These are phyloP conservation scores for Pseudogymnoascus verrucosus DNA, from an alignment of 2,329 filamentous ascomycete genomes.

Conservation along the genomic window DNA sequence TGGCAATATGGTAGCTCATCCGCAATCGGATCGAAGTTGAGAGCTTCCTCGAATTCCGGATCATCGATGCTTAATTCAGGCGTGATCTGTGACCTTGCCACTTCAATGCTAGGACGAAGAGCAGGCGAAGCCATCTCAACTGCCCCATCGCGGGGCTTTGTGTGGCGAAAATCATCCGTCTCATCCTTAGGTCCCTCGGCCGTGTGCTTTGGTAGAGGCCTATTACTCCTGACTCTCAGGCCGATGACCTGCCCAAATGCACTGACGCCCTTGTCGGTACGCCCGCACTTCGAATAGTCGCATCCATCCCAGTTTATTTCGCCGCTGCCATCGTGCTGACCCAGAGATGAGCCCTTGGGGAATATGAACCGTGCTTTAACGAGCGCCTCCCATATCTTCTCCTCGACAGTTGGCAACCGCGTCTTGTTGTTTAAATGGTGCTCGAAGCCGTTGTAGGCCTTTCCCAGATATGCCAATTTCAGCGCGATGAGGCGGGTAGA, in stretches of 20 bases:
- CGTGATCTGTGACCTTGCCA: background rate
- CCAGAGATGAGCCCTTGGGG: conserved; percentile 34
- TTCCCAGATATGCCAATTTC: conserved; percentile 89
- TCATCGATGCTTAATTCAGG: conserved; percentile 12
- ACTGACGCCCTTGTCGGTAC: conserved; percentile 88
- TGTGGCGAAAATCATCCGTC: conserved; percentile 17
- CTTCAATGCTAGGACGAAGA: conserved; percentile 17
- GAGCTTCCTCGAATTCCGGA: conserved; percentile 16
- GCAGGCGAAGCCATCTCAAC: conserved; percentile 22
- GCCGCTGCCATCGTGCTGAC: conserved; percentile 25
- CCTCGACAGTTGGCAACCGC: conserved; percentile 75
- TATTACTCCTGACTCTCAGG: conserved; percentile 71
- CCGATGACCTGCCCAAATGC: conserved; percentile 95
- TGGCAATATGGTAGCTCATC: conserved; percentile 82
- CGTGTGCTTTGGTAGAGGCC: conserved; percentile 43
- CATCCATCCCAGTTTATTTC: conserved; percentile 72
- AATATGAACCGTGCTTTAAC: conserved; percentile 75
- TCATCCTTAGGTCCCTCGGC: conserved; percentile 2
- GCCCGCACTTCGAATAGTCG: conserved; percentile 90
- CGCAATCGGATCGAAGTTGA: conserved; percentile 53
- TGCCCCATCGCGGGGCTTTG: conserved; percentile 19
- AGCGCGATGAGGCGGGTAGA: conserved; percentile 77
- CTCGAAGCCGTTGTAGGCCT: conserved; percentile 88
- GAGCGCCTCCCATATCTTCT: conserved; percentile 87
- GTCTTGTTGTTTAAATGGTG: conserved; percentile 64